These are phyloP conservation scores for Talaromyces verruculosus DNA, from an alignment of 2,329 filamentous ascomycete genomes.

Conservation along the genomic window DNA sequence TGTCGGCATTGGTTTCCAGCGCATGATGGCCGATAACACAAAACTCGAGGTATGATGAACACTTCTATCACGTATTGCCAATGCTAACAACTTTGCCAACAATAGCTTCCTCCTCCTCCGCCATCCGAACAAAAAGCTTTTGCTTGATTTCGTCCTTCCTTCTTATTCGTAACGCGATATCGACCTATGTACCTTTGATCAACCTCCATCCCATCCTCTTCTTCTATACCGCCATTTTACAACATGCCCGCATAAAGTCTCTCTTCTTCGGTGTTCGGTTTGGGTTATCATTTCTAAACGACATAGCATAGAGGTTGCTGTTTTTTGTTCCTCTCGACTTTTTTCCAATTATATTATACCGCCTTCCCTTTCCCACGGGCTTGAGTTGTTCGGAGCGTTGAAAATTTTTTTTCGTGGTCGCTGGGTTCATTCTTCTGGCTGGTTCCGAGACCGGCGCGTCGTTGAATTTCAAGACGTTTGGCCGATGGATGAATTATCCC, in stretches of 20 bases:
- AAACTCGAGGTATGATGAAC: conserved; percentile 66
- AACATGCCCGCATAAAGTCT: conserved; percentile 26
- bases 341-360: conserved; percentile 20
- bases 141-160: conserved; percentile 32
- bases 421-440: conserved; percentile 25
- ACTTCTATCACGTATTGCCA: background rate
- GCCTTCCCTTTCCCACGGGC: conserved; percentile 26
- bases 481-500: background rate
- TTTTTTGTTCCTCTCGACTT: conserved; percentile 29
- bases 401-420: conserved; percentile 27
- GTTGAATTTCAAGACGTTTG: background rate
- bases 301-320: conserved; percentile 39
- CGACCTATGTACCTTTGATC: conserved; percentile 22
- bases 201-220: conserved; percentile 16
- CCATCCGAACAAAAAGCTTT: conserved; percentile 39
- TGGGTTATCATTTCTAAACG: conserved; percentile 34
- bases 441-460: conserved; percentile 10
- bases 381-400: background rate
- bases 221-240: conserved; percentile 25
- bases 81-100: background rate
- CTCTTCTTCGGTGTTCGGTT: conserved; percentile 44
- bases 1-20: conserved; percentile 91
- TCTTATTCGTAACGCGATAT: conserved; percentile 2
- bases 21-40: conserved; percentile 89
- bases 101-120: conserved; percentile 39